phyloP scores from a whole-genome alignment of 805 yeast species.

The Starmerella bombicola region DNA sequence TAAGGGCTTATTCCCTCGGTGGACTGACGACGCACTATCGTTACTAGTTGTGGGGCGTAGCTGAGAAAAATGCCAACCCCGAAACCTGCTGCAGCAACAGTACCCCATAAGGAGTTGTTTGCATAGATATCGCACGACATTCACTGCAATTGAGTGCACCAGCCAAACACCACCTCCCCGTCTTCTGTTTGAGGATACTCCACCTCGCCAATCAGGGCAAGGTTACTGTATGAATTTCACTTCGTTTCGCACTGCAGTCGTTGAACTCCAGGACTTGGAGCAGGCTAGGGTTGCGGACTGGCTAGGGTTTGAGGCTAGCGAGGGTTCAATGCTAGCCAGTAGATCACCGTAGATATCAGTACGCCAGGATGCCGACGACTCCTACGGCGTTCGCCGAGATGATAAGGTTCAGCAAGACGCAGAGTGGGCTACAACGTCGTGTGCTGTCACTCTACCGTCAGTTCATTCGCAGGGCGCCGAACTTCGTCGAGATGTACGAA shows the following conservation, averaged over 20 bases:
- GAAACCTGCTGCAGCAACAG: conserved; percentile 40
- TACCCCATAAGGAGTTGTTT: conserved; percentile 28
- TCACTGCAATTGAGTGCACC: not conserved
- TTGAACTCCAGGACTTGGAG: too few relatives aligned
- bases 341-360: not conserved
- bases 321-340: conserved; percentile 3
- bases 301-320: not conserved
- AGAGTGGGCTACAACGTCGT: conserved; percentile 48
- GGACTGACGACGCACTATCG: conserved; percentile 44
- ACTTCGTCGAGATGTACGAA: conserved; percentile 35
- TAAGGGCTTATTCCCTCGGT: conserved; percentile 71
- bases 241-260: too few relatives aligned
- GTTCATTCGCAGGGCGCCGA: conserved; percentile 39
- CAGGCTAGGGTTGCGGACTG: not conserved
- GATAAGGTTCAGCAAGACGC: conserved; percentile 50
- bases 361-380: conserved; percentile 42
- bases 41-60: conserved; percentile 62
- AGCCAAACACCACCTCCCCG: too few relatives aligned
- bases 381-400: conserved; percentile 80
- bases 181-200: too few relatives aligned
- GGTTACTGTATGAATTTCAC: too few relatives aligned
- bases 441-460: conserved; percentile 62
- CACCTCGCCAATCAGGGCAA: too few relatives aligned
- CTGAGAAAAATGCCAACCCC: conserved; percentile 58
- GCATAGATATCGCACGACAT: conserved; percentile 18